A percentile compares a stretch with the other conserved stretches of the same genome.
Evolutionary conservation across 345 rosid genomes (phyloP).

Genomic region (Dovyalis caffra): DNA sequence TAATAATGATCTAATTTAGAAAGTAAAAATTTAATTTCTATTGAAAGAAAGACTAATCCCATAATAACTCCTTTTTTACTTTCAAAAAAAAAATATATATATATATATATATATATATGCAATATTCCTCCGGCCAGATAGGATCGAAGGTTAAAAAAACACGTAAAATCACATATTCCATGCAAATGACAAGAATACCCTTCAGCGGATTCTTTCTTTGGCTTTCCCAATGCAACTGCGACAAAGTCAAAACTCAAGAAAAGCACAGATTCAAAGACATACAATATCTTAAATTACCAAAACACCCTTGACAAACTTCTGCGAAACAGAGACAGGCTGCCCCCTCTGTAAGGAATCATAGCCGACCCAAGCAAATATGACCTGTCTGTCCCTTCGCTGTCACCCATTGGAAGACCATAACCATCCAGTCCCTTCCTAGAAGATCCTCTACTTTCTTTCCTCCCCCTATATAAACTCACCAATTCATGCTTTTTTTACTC

Average conservation of each 20-base stretch:
- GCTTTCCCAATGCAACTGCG: background rate
- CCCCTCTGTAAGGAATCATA: background rate
- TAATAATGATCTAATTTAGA: too few species aligned
- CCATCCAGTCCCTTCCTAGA: constrained; percentile 50
- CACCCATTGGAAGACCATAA: constrained; percentile 22
- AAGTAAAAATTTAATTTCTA: too few species aligned
- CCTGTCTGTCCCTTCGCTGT: constrained; percentile 48
- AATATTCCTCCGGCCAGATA: too few species aligned
- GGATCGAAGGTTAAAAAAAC: too few species aligned
- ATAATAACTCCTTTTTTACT: too few species aligned
- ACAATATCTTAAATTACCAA: background rate
- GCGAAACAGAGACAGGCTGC: constrained; percentile 11
- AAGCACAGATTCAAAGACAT: background rate
- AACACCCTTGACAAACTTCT: constrained; percentile 26
- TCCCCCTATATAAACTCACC: background rate
- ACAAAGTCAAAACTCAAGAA: background rate
- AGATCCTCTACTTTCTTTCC: constrained; percentile 24
- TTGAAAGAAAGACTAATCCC: too few species aligned
- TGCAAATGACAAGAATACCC: background rate
- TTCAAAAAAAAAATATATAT: too few species aligned
- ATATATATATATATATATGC: too few species aligned
- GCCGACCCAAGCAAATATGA: constrained; percentile 18
- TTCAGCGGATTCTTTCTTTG: background rate
- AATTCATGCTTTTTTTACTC: background rate
- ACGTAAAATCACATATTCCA: background rate